Evolutionary conservation across 2,329 filamentous ascomycete species (phyloP).

Genomic region (Monosporascus sp.): DNA sequence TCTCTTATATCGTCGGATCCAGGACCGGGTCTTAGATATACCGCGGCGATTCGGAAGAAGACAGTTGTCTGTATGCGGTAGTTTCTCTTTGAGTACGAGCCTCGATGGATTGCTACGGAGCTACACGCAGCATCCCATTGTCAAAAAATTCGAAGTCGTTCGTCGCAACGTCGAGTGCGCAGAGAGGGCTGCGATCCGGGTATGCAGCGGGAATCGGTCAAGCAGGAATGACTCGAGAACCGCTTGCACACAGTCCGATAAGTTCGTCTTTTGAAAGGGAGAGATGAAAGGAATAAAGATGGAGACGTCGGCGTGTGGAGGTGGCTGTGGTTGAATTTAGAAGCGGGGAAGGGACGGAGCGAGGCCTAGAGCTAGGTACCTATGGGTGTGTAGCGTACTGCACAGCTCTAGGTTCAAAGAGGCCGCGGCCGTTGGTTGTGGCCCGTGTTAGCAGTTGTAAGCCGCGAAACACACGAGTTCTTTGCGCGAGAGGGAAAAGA

Average conservation of each 20-base stretch:
- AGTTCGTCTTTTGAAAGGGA: neutral
- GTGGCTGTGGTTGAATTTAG: neutral
- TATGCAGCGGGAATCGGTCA: neutral
- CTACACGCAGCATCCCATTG: constrained; percentile 26
- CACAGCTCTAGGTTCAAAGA: neutral
- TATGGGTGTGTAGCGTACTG: too few relatives aligned
- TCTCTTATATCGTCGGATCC: neutral
- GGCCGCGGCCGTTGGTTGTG: too few relatives aligned
- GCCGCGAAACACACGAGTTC: neutral
- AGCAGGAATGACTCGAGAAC: too few relatives aligned
- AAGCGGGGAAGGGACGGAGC: neutral
- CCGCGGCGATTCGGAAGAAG: neutral
- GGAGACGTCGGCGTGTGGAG: neutral
- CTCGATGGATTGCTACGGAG: constrained; percentile 24
- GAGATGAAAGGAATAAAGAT: neutral
- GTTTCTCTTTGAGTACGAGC: constrained; percentile 8
- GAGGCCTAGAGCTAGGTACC: neutral
- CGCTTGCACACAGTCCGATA: too few relatives aligned
- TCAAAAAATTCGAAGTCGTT: constrained; percentile 13
- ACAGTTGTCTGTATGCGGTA: neutral
- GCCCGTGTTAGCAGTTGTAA: neutral
- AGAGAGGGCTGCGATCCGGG: constrained; percentile 1
- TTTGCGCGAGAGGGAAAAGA: neutral
- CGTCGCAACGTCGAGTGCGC: constrained; percentile 14
- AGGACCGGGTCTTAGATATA: neutral